These are phyloP conservation scores for Sporothrix brunneoviolacea DNA, from an alignment of 2,329 filamentous ascomycete genomes.

Conservation along the genomic window DNA sequence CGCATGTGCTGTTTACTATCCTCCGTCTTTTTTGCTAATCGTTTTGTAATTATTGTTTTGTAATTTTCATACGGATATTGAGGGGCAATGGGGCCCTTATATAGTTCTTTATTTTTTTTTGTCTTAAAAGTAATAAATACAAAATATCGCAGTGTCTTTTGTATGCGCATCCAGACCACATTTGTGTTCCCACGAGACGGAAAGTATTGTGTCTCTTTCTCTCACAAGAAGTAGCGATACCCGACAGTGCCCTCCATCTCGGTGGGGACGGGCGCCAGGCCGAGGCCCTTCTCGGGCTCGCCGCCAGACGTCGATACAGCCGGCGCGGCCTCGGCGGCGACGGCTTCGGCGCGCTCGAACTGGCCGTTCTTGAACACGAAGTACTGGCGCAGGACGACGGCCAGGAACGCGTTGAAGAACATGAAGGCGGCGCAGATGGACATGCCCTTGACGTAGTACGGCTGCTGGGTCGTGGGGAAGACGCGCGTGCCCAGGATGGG, in stretches of 20 bases:
- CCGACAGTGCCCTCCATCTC: constrained; percentile 18
- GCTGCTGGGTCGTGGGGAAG: constrained; percentile 42
- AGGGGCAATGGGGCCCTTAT: too few relatives aligned
- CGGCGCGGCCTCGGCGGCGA: neutral
- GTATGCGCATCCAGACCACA: too few relatives aligned
- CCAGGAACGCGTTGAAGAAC: constrained; percentile 34
- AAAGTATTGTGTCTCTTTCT: too few relatives aligned
- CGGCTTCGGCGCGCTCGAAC: constrained; percentile 27
- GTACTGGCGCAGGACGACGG: constrained; percentile 27
- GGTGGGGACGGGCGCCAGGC: neutral
- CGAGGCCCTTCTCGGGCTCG: constrained; percentile 7
- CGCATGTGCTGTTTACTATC: too few relatives aligned
- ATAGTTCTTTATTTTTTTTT: too few relatives aligned
- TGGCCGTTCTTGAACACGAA: constrained; percentile 28
- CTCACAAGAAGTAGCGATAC: constrained; percentile 19
- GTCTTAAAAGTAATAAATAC: too few relatives aligned
- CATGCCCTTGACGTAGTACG: constrained; percentile 35
- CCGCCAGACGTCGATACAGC: too few relatives aligned
- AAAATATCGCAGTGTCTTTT: too few relatives aligned
- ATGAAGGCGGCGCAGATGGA: constrained; percentile 34
- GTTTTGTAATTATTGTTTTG: too few relatives aligned
- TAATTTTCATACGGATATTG: too few relatives aligned
- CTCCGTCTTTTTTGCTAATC: too few relatives aligned
- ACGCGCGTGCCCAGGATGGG: constrained; percentile 57
- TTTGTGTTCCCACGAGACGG: too few relatives aligned